phyloP scores from a whole-genome alignment of 345 rosid species.

The Hibiscus trionum region DNA sequence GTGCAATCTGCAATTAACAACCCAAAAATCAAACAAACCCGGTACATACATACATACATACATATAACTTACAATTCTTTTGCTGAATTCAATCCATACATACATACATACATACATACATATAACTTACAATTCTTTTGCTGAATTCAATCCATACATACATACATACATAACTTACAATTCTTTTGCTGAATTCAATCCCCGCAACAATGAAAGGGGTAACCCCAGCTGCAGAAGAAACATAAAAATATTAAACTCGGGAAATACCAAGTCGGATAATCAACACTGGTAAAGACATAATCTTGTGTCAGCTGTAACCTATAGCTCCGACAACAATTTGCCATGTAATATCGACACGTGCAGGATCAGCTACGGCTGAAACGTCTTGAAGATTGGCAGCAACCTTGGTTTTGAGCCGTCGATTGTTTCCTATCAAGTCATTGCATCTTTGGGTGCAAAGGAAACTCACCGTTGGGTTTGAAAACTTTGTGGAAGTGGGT shows the following conservation, averaged over 20 bases:
- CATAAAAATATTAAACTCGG: background rate
- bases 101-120: background rate
- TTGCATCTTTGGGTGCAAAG: constrained; percentile 8
- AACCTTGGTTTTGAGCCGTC: constrained; percentile 12
- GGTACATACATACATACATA: background rate
- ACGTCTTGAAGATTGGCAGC: constrained; percentile 21
- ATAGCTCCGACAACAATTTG: constrained; percentile 37
- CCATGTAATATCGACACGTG: background rate
- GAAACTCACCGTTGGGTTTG: constrained; percentile 23
- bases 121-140: constrained; percentile 42
- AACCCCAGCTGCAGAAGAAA: constrained; percentile 53
- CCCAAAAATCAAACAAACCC: background rate
- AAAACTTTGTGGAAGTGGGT: background rate
- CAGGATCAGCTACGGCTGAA: background rate
- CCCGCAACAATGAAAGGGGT: constrained; percentile 79
- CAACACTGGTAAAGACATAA: background rate
- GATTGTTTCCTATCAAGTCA: constrained; percentile 10
- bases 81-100: too few species aligned
- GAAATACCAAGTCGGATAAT: background rate
- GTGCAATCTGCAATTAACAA: constrained; percentile 47
- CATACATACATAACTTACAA: background rate
- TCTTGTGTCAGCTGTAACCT: constrained; percentile 25
- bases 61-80: too few species aligned
- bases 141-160: constrained; percentile 52
- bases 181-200: constrained; percentile 86